phyloP scores from a whole-genome alignment of 1,284 basidiomycete genomes.

The Ganoderma resinaceum region DNA sequence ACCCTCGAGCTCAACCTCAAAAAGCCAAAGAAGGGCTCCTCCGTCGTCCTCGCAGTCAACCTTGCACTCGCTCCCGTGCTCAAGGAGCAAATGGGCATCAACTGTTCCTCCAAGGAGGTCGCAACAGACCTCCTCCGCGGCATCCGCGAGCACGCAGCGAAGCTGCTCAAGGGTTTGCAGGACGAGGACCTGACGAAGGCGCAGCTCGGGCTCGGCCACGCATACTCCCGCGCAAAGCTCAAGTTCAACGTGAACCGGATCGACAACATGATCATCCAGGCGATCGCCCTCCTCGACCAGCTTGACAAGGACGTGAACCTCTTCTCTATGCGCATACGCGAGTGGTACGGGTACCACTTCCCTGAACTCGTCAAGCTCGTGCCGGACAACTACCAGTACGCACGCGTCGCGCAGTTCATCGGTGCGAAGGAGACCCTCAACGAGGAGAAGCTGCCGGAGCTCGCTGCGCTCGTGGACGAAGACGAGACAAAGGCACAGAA shows the following conservation, averaged over 20 bases:
- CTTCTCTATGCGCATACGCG: slow-evolving; percentile 97
- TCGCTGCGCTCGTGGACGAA: slow-evolving; percentile 87
- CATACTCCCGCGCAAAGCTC: slow-evolving; percentile 97
- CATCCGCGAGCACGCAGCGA: slow-evolving; percentile 91
- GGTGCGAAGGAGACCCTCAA: slow-evolving; percentile 86
- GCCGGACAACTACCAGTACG: slow-evolving; percentile 96
- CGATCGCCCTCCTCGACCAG: slow-evolving; percentile 97
- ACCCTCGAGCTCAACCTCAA: slow-evolving; percentile 91
- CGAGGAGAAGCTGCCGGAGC: slow-evolving; percentile 82
- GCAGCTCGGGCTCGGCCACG: slow-evolving; percentile 97
- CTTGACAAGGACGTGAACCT: slow-evolving; percentile 99
- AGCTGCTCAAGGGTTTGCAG: slow-evolving; percentile 90
- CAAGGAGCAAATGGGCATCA: slow-evolving; percentile 78
- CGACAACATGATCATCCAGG: slow-evolving; percentile 99
- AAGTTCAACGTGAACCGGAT: slow-evolving; percentile 99
- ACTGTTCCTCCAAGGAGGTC: slow-evolving; percentile 89
- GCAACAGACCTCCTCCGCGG: slow-evolving; percentile 93
- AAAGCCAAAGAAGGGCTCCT: slow-evolving; percentile 79
- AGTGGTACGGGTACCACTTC: slow-evolving; percentile 99
- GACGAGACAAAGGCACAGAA: slow-evolving; percentile 91
- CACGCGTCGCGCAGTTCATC: slow-evolving; percentile 87
- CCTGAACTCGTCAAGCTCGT: slow-evolving; percentile 96
- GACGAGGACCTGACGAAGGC: slow-evolving; percentile 91
- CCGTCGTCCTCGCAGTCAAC: slow-evolving; percentile 88
- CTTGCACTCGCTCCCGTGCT: slow-evolving; percentile 83